Base-by-base conservation (phyloP, 108 stramenopile genomes). In the Nitzschia sp. region DNA sequence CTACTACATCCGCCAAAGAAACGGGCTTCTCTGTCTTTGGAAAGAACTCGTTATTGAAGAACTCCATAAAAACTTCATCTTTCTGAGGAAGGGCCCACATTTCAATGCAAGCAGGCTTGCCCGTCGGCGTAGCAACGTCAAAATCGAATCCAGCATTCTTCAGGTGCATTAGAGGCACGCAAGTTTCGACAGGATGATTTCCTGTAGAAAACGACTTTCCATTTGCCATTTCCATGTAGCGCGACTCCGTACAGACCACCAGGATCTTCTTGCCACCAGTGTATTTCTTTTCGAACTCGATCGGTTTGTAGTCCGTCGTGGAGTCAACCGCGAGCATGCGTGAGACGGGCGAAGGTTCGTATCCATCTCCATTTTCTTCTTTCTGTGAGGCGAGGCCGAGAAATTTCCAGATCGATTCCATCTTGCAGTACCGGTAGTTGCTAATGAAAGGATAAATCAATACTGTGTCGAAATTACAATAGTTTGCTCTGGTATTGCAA, bases 1-100 rank as follows among this genome's bases (percentile, higher is more conserved):
- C 27, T 5, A 11, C 58, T 24, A 68, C 46, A 54, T 59, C 56
- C 4, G 28, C 19, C 4, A 75, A 24, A 56, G 59, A 67, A 28
- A 56, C 25, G 6, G 74, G 74, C 9, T 60, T 66, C 11, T 59
- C 46, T 19, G 67, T 19, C 57, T 36, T 68, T 1, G 30, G 19
- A 28, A 49, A 46, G 19, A 61, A 17, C 2, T 34, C 47, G 24
- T 75, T 46, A 28, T 73, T 29, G 30, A 66, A 34, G 19, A 58
- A 68, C 1, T 60, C 31, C 46, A 57, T 35, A 23, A 68, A 33
- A 24, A 46, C 1, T 26, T 68, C 67, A 49, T 68, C 74, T 33
- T 60, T 51, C 17, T 58, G 55, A 0, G 74, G 74, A 19, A 60
- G 30, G 28, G 74, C 74, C 74, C 74, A 75, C 74, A 60, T 75